These are phyloP conservation scores for Pseudopyrenochaeta lycopersici DNA, from an alignment of 2,329 filamentous ascomycete species.

Conservation along the genomic window DNA sequence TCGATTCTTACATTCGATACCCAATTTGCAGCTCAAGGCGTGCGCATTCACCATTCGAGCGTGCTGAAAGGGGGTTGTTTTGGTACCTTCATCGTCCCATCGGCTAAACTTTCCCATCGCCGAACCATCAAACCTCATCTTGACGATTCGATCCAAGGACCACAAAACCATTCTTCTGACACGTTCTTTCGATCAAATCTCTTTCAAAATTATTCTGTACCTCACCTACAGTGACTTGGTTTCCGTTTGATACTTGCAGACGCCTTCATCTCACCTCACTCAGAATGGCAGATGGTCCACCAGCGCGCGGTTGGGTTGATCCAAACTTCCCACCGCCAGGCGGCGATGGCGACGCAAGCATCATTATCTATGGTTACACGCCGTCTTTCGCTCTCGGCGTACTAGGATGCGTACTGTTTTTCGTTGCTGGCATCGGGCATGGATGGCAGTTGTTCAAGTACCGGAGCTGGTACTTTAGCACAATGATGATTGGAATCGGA, in stretches of 20 bases:
- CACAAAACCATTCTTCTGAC: too few relatives aligned
- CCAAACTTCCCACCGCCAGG: constrained; percentile 62
- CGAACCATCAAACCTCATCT: too few relatives aligned
- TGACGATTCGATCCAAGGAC: too few relatives aligned
- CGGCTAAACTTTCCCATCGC: too few relatives aligned
- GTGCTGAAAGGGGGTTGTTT: too few relatives aligned
- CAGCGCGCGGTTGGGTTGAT: constrained; percentile 56
- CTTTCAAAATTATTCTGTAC: too few relatives aligned
- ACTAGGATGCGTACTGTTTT: constrained; percentile 53
- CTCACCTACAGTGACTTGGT: background rate
- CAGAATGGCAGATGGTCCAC: constrained; percentile 8
- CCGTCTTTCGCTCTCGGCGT: constrained; percentile 52
- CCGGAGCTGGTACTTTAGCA: constrained; percentile 54
- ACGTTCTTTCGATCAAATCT: too few relatives aligned
- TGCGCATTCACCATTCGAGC: background rate
- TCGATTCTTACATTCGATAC: too few relatives aligned
- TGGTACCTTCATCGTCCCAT: too few relatives aligned
- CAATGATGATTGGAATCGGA: constrained; percentile 53
- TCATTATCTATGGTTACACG: constrained; percentile 50
- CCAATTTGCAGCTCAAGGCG: too few relatives aligned
- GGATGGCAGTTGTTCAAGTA: constrained; percentile 54
- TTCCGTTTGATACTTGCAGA: background rate
- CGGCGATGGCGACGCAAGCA: constrained; percentile 54
- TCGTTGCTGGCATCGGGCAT: constrained; percentile 51
- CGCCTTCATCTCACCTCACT: background rate